Base-by-base conservation (phyloP, 257 asterid species). In the Handroanthus guayacan region DNA sequence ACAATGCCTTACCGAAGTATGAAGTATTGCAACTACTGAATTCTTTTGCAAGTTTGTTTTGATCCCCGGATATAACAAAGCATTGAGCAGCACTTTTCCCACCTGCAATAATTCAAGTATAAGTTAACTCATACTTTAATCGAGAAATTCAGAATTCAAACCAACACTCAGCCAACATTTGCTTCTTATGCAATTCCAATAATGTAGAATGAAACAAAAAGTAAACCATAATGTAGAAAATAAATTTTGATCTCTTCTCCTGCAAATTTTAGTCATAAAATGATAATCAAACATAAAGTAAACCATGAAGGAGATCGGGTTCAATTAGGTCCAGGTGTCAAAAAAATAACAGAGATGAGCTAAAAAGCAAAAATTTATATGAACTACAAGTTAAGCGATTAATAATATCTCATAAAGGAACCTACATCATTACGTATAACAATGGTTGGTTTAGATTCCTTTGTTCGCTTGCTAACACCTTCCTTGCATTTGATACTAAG, bases 351-450 rank as follows among this genome's bases (percentile, higher is more conserved):
- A 25, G 31, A 25, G 31, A 25, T n/a, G n/a, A n/a, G n/a, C n/a
- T n/a, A n/a, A n/a, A n/a, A n/a, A n/a, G n/a, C n/a, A n/a, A n/a
- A n/a, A n/a, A n/a, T n/a, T n/a, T n/a, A n/a, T n/a, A n/a, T n/a
- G n/a, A n/a, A n/a, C n/a, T n/a, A n/a, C n/a, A n/a, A n/a, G 67
- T 36, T 5, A 20, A 62, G 62, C 43, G 60, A 37, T 56, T 20
- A 58, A 61, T 79, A 67, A 41, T 36, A 67, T 41, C 61, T 37
- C 45, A 38, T 38, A 80, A 68, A 36, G 84, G 64, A 62, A 86
- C 99, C 17, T 86, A 95, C 99, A 78, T 95, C 99, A 80, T 95
- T 95, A 69, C 97, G 97, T 48, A 95, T 84, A 72, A 95, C 65
- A 81, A 95, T 84, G 77, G 92, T 86, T 43, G 99, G 99, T 78